Evolutionary conservation across 177 flowering plant species (phyloP).

Genomic region (Vitis hybrid): DNA sequence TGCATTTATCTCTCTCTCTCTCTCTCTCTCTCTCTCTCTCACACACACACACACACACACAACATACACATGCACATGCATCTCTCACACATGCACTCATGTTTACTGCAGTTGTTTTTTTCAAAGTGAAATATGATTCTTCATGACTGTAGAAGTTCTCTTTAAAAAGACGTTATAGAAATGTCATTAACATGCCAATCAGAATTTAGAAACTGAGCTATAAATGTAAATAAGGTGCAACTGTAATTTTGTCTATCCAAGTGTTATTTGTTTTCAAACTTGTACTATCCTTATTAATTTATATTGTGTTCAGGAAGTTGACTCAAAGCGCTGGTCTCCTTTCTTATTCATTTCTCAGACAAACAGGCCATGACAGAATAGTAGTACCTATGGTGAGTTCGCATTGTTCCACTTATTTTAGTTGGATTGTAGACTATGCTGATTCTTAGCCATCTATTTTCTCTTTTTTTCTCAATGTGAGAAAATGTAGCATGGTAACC

Average conservation of each 20-base stretch:
- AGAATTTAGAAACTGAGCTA: background rate
- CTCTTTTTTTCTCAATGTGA: background rate
- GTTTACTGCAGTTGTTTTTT: no score
- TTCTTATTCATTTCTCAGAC: conserved; percentile 79
- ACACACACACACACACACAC: no score
- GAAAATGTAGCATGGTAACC: background rate
- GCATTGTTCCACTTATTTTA: background rate
- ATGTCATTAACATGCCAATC: background rate
- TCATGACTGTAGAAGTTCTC: no score
- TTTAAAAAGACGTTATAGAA: no score
- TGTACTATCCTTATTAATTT: conserved; percentile 10
- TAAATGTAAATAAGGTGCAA: no score
- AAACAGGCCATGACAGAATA: conserved; percentile 68
- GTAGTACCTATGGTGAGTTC: conserved; percentile 92
- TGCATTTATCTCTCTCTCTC: no score
- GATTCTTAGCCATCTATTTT: no score
- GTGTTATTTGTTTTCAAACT: background rate
- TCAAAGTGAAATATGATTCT: no score
- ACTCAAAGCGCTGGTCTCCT: conserved; percentile 95
- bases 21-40: no score
- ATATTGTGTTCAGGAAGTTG: conserved; percentile 43
- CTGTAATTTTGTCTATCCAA: background rate
- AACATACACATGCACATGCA: no score
- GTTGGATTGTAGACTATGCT: no score
- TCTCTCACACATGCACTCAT: no score